Evolutionary conservation across 768 basidiomycete genomes (phyloP).

Genomic region (Rhodotorula kratochvilovae): DNA sequence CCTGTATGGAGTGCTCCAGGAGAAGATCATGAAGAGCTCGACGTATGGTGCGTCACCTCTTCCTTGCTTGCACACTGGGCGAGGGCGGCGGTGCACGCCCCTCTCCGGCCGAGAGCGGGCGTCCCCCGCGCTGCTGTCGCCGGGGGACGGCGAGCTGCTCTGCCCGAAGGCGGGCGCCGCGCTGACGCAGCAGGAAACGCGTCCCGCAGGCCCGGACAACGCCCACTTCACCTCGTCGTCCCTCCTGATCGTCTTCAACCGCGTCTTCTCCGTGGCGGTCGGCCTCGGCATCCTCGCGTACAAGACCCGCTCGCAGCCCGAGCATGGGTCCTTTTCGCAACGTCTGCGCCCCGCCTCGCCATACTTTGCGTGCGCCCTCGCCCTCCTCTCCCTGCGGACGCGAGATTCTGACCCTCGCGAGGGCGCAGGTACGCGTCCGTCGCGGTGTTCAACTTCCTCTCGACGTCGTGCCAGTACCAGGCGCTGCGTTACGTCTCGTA

Average conservation of each 20-base stretch:
- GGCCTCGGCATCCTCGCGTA: constrained; percentile 32
- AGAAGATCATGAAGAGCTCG: constrained; percentile 43
- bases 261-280: constrained; percentile 33
- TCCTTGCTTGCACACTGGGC: too few species aligned
- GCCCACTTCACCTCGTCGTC: constrained; percentile 40
- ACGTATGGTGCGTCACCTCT: constrained; percentile 30
- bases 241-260: constrained; percentile 41
- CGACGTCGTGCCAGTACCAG: constrained; percentile 42
- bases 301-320: constrained; percentile 9
- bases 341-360: constrained; percentile 11
- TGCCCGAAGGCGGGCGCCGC: too few species aligned
- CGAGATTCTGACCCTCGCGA: background rate
- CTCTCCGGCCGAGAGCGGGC: background rate
- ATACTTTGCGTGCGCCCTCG: background rate
- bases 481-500: constrained; percentile 35
- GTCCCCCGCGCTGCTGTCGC: too few species aligned
- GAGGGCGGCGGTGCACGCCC: background rate
- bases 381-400: background rate
- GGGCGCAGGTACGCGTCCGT: constrained; percentile 31
- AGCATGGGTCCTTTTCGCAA: constrained; percentile 3
- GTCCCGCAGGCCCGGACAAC: constrained; percentile 25
- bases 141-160: too few species aligned
- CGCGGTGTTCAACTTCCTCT: constrained; percentile 40
- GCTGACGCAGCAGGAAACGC: background rate
- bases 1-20: constrained; percentile 37